Evolutionary conservation across 2,329 filamentous ascomycete genomes (phyloP).

Genomic region (Neopestalotiopsis sp.): DNA sequence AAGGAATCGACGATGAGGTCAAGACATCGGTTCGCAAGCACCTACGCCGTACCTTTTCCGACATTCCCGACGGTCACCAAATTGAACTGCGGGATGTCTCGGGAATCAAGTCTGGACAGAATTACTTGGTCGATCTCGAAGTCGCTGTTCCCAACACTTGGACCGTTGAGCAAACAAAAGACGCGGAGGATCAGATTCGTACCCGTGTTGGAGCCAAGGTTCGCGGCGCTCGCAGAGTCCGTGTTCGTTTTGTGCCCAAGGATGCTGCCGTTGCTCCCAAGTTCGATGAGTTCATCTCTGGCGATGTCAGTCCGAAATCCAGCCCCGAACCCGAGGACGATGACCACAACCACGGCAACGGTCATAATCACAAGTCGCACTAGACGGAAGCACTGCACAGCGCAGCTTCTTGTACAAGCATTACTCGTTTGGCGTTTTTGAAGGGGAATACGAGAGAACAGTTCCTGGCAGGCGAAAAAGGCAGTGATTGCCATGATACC

Average conservation of each 20-base stretch:
- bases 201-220: slow-evolving; percentile 77
- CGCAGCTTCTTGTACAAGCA: neutral
- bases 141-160: slow-evolving; percentile 78
- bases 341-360: slow-evolving; percentile 43
- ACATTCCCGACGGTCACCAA: slow-evolving; percentile 58
- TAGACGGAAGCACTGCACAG: neutral
- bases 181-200: slow-evolving; percentile 77
- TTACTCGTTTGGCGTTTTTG: slow-evolving; percentile 30
- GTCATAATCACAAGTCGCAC: slow-evolving; percentile 29
- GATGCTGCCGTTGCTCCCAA: slow-evolving; percentile 61
- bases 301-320: slow-evolving; percentile 61
- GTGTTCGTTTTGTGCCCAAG: slow-evolving; percentile 80
- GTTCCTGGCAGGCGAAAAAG: slow-evolving; percentile 21
- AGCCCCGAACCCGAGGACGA: slow-evolving; percentile 67
- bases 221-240: slow-evolving; percentile 81
- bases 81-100: slow-evolving; percentile 80
- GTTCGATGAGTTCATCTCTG: slow-evolving; percentile 81
- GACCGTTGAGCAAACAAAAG: slow-evolving; percentile 73
- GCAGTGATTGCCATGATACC: slow-evolving; percentile 29
- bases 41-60: slow-evolving; percentile 62
- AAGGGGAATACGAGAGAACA: slow-evolving; percentile 26
- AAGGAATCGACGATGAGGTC: slow-evolving; percentile 84
- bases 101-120: slow-evolving; percentile 94
- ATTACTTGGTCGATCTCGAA: slow-evolving; percentile 91
- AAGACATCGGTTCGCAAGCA: slow-evolving; percentile 74